A percentile compares a stretch with the other conserved stretches of the same genome.
Conservation (phyloP, 345 rosid species). For the Moricandia arvensis region DNA sequence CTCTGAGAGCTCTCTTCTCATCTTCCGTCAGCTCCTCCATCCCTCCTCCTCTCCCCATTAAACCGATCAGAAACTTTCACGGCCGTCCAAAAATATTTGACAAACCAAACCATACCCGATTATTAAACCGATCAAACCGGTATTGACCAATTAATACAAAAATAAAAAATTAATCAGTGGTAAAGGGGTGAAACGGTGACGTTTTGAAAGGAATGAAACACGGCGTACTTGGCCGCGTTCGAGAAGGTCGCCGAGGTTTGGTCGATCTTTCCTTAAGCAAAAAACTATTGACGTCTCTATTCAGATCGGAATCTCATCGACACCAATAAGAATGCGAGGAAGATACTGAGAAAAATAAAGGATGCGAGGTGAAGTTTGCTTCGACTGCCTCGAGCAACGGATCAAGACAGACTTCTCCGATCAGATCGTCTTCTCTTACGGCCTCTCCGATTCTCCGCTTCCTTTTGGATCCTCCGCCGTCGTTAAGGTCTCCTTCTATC, state of each 20-base stretch:
- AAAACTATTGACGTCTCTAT: neutral
- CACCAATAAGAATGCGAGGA: neutral
- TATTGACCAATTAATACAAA: no score
- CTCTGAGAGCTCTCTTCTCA: slow-evolving; percentile 82
- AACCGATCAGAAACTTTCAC: neutral
- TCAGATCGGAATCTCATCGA: neutral
- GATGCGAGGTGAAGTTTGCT: slow-evolving; percentile 44
- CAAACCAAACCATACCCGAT: neutral
- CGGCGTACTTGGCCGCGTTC: slow-evolving; percentile 14
- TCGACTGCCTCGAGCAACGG: slow-evolving; percentile 70
- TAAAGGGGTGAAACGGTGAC: neutral
- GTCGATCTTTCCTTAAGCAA: neutral
- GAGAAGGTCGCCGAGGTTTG: slow-evolving; percentile 1
- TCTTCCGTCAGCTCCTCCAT: slow-evolving; percentile 75
- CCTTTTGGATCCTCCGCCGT: slow-evolving; percentile 77
- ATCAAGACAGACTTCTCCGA: slow-evolving; percentile 70
- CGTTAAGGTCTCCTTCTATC: slow-evolving; percentile 45
- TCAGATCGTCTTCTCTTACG: slow-evolving; percentile 55
- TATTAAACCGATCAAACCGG: neutral
- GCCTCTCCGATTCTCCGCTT: slow-evolving; percentile 64
- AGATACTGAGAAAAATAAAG: slow-evolving; percentile 21
- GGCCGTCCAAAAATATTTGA: no score
- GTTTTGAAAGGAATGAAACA: neutral
- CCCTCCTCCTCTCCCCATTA: slow-evolving; percentile 26
- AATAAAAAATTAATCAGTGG: neutral